Base-by-base conservation (phyloP, 179 eudicot genomes). In the Drosera spatulata region DNA sequence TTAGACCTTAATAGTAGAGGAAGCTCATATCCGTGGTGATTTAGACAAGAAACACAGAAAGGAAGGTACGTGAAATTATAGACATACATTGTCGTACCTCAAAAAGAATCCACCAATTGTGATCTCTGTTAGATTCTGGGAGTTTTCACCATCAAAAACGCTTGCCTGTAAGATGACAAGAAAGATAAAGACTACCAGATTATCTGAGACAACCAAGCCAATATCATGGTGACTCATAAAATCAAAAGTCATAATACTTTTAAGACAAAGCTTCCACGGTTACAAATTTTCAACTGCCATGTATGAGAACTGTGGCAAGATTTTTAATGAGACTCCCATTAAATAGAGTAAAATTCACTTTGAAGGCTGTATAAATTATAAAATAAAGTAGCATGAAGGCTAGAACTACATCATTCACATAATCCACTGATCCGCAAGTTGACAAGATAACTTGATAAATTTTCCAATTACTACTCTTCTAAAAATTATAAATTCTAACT, bases 81-180 rank as follows among this genome's bases (percentile, higher is more conserved):
- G 42, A 56, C 5, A 40, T 4, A 10, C 0, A 13, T 56, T 43
- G 8, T 43, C 52, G 62, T 71, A 86, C 98, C 98, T 84, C 72
- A 93, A 62, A 81, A 93, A 89, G 11, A 89, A 64, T 52, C 99
- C 99, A 60, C 84, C 91, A 61, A 93, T 72, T 72, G 72, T 70
- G 71, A 93, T 77, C 68, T 79, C 78, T 22, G 91, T 93, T 79
- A 89, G 69, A 69, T 67, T 75, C 74, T 71, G 86, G 63, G 84
- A 73, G 55, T 50, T 71, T 71, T 83, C 91, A 71, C 97, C 94
- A 77, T 85, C 85, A 62, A 90, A 83, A 57, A 81, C 71, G 69
- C 95, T 84, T 62, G 88, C 85, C 99, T 91, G 83, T 72, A 75
- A 67, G 10, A 37, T 6, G 43, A 55, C 40, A 66, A 7, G 45